phyloP scores from a whole-genome alignment of 2,329 filamentous ascomycete species.

The Curvularia sp. region DNA sequence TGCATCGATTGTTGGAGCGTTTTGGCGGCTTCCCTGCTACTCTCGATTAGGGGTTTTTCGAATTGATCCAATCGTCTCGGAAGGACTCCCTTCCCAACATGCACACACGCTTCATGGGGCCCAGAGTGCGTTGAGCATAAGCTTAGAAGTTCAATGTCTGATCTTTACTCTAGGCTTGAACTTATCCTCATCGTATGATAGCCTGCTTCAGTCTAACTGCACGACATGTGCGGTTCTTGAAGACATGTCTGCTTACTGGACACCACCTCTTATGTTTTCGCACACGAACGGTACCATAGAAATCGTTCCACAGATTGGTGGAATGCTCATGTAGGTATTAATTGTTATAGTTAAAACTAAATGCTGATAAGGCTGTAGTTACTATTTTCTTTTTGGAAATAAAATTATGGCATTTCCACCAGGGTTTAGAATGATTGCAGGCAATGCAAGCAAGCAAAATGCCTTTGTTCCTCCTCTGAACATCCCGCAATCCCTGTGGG shows the following conservation, averaged over 20 bases:
- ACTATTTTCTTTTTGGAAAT: conserved; percentile 77
- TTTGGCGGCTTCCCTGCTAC: conserved; percentile 90
- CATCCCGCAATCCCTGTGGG: conserved; percentile 12
- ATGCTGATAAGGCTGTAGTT: conserved; percentile 58
- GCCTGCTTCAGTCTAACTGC: conserved; percentile 68
- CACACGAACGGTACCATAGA: conserved; percentile 71
- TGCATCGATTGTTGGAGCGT: conserved; percentile 59
- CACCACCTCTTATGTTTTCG: conserved; percentile 78
- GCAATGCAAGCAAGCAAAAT: conserved; percentile 70
- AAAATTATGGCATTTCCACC: conserved; percentile 75
- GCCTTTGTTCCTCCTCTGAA: conserved; percentile 60
- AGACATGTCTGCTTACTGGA: conserved; percentile 89
- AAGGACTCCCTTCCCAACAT: conserved; percentile 67
- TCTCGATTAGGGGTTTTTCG: conserved; percentile 72
- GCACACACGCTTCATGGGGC: conserved; percentile 68
- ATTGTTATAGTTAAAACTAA: conserved; percentile 17
- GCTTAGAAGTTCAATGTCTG: conserved; percentile 20
- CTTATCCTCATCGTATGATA: conserved; percentile 4
- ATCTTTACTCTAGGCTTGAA: conserved; percentile 41
- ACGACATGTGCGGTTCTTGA: conserved; percentile 81
- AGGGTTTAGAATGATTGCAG: conserved; percentile 83
- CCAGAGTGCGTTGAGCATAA: conserved; percentile 65
- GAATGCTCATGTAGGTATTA: conserved; percentile 79
- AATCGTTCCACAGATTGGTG: conserved; percentile 76
- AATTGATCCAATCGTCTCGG: conserved; percentile 77